Conservation (phyloP, 441 rosid species). For the Theobroma grandiflorum region DNA sequence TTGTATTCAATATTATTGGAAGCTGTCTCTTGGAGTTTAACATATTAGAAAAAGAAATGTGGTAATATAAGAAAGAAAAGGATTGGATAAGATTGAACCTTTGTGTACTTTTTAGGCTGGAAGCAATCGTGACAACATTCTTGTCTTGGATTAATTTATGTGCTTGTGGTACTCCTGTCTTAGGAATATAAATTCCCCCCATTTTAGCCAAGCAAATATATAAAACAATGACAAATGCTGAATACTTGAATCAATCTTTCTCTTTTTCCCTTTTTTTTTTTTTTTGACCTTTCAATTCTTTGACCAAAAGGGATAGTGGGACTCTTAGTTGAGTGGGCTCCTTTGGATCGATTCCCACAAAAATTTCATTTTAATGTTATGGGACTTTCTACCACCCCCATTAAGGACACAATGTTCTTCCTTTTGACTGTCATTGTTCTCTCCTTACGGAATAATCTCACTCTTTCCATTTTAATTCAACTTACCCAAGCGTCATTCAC, state of each 20-base stretch:
- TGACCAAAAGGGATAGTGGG: constrained; percentile 13
- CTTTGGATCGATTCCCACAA: constrained; percentile 4
- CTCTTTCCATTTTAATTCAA: neutral
- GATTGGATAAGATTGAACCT: constrained; percentile 9
- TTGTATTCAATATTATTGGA: neutral
- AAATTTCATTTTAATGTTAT: neutral
- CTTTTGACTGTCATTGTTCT: neutral
- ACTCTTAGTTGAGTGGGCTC: neutral
- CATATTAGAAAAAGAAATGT: neutral
- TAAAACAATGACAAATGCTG: neutral
- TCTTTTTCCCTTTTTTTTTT: neutral
- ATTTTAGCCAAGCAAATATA: neutral
- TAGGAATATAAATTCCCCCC: neutral
- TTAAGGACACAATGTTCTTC: neutral
- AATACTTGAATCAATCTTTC: neutral
- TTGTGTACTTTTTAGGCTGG: neutral
- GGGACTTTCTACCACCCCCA: neutral
- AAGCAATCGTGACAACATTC: constrained; percentile 20
- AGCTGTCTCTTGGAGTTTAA: neutral
- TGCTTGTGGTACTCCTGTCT: neutral
- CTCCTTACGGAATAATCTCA: neutral
- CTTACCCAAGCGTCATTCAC: neutral
- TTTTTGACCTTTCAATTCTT: neutral
- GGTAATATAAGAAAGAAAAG: neutral
- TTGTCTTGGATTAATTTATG: neutral